These are phyloP conservation scores for Lepidium aucheri DNA, from an alignment of 345 rosid species.

Conservation along the genomic window DNA sequence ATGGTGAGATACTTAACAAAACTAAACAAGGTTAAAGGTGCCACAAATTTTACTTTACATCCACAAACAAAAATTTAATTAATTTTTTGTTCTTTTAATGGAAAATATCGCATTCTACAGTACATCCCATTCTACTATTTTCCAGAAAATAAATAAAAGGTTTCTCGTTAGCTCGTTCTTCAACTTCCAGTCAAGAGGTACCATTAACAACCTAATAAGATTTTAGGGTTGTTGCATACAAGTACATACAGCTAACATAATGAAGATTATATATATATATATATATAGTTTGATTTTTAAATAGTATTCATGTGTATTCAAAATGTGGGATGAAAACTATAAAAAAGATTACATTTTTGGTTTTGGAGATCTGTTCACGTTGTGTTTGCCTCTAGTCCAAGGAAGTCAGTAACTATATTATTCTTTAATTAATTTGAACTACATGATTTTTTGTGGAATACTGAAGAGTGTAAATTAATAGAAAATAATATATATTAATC, in stretches of 20 bases:
- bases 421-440: background rate
- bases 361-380: background rate
- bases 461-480: background rate
- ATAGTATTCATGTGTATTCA: background rate
- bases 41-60: too few species aligned
- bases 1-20: slow-evolving; percentile 7
- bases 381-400: background rate
- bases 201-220: background rate
- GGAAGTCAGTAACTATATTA: background rate
- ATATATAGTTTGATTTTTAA: background rate
- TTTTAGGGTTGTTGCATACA: background rate
- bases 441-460: background rate
- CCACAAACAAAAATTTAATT: too few species aligned
- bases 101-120: too few species aligned
- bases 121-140: too few species aligned
- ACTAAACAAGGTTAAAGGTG: background rate
- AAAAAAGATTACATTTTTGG: background rate
- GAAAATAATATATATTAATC: background rate
- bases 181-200: too few species aligned
- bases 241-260: background rate
- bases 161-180: too few species aligned
- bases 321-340: background rate
- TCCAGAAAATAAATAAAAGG: too few species aligned
- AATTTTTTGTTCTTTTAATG: too few species aligned
- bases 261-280: background rate